Evolutionary conservation across 2,329 filamentous ascomycete species (phyloP).

Genomic region (Pseudonectria foliicola): DNA sequence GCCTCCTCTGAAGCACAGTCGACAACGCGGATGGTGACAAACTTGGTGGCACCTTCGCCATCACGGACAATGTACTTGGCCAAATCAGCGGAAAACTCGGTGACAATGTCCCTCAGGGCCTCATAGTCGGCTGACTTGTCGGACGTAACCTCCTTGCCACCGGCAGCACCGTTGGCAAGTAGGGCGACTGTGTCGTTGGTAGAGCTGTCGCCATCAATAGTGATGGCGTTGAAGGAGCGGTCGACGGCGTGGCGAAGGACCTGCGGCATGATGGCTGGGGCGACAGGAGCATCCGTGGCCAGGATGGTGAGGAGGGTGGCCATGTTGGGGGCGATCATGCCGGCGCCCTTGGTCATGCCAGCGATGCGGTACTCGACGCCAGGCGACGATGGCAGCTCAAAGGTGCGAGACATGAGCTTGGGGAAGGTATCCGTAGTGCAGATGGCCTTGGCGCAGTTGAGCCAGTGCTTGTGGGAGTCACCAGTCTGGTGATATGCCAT

Average conservation of each 20-base stretch:
- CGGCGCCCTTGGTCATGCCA: slow-evolving; percentile 95
- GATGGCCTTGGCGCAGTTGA: slow-evolving; percentile 80
- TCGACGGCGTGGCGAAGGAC: slow-evolving; percentile 70
- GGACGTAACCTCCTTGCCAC: slow-evolving; percentile 55
- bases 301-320: slow-evolving; percentile 88
- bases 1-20: slow-evolving; percentile 63
- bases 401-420: slow-evolving; percentile 81
- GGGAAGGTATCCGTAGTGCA: slow-evolving; percentile 99
- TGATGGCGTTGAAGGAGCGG: slow-evolving; percentile 92
- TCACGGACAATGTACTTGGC: slow-evolving; percentile 92
- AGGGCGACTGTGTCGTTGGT: slow-evolving; percentile 95
- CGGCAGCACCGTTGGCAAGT: slow-evolving; percentile 90
- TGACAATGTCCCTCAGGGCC: slow-evolving; percentile 65
- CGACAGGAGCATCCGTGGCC: slow-evolving; percentile 82
- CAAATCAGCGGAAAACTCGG: slow-evolving; percentile 71
- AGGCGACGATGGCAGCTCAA: slow-evolving; percentile 75
- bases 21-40: slow-evolving; percentile 82
- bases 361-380: slow-evolving; percentile 73
- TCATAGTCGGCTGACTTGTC: slow-evolving; percentile 54
- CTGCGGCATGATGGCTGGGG: slow-evolving; percentile 56
- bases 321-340: slow-evolving; percentile 99
- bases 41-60: slow-evolving; percentile 96
- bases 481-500: slow-evolving; percentile 65
- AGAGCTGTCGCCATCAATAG: slow-evolving; percentile 92
- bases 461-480: slow-evolving; percentile 75